These are phyloP conservation scores for Fusarium sp. DNA, from an alignment of 2,329 filamentous ascomycete genomes.

Conservation along the genomic window DNA sequence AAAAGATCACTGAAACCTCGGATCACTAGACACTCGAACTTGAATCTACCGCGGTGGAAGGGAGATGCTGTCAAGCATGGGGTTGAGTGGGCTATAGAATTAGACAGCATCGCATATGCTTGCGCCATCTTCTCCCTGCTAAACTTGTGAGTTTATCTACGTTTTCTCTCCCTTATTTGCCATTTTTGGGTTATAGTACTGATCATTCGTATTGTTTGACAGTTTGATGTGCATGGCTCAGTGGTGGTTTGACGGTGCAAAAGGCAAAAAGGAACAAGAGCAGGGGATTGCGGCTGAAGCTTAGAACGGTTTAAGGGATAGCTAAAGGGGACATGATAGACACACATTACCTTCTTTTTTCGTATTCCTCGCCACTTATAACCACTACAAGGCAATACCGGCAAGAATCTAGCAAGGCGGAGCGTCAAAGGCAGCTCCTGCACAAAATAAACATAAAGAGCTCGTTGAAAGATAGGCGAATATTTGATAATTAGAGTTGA, in stretches of 20 bases:
- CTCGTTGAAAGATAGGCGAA: not conserved
- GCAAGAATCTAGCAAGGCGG: too few relatives aligned
- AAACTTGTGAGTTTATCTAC: not conserved
- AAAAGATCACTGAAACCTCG: not conserved
- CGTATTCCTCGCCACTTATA: too few relatives aligned
- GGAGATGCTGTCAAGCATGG: not conserved
- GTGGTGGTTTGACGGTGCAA: not conserved
- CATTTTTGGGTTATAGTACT: rapidly evolving
- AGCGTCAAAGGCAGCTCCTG: too few relatives aligned
- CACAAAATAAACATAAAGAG: too few relatives aligned
- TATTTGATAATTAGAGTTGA: not conserved
- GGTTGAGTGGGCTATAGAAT: not conserved
- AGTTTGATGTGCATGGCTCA: not conserved
- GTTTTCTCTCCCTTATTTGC: not conserved
- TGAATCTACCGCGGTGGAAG: not conserved
- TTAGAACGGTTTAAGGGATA: too few relatives aligned
- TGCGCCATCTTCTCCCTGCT: not conserved
- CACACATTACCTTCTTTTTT: too few relatives aligned
- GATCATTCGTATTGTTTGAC: not conserved
- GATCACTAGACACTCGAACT: not conserved
- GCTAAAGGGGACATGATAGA: too few relatives aligned
- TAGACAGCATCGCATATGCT: not conserved
- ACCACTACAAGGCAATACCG: too few relatives aligned
- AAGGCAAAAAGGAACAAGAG: not conserved
- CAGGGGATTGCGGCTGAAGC: not conserved